Evolutionary conservation across 768 basidiomycete genomes (phyloP).

Genomic region (Exidia glandulosa): DNA sequence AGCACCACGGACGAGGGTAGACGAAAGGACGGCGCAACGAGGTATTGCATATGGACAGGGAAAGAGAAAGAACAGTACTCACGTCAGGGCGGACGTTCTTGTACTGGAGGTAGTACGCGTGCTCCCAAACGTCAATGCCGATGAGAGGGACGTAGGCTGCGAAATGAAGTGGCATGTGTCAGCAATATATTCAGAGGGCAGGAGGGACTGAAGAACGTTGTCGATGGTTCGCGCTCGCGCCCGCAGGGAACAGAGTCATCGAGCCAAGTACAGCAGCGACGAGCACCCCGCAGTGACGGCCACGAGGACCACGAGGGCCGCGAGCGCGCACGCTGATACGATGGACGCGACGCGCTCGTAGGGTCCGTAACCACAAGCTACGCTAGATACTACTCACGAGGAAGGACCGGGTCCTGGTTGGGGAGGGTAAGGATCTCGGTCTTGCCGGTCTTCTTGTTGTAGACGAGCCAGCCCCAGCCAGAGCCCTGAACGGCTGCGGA

Average conservation of each 20-base stretch:
- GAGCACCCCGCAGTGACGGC: too few relatives aligned
- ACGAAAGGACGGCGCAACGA: background rate
- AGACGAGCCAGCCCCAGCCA: constrained; percentile 89
- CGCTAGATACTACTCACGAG: too few relatives aligned
- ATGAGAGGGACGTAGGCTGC: constrained; percentile 80
- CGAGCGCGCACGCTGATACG: too few relatives aligned
- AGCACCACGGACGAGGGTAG: background rate
- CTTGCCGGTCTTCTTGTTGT: constrained; percentile 23
- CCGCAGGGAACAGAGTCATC: too few relatives aligned
- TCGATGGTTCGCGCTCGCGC: too few relatives aligned
- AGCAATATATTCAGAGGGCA: too few relatives aligned
- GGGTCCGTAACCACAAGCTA: too few relatives aligned
- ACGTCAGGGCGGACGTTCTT: constrained; percentile 91
- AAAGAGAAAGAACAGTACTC: constrained; percentile 23
- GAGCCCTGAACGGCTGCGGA: constrained; percentile 85
- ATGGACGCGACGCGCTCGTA: too few relatives aligned
- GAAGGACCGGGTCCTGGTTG: constrained; percentile 27
- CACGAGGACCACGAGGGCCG: too few relatives aligned
- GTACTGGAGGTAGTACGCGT: constrained; percentile 76
- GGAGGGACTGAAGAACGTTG: too few relatives aligned
- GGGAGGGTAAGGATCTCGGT: constrained; percentile 30
- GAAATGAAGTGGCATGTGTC: background rate
- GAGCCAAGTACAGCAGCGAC: too few relatives aligned
- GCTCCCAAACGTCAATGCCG: constrained; percentile 97
- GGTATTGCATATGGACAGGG: background rate